Base-by-base conservation (phyloP, 1,139 yeast species). In the Arxiozyma slooffiae region DNA sequence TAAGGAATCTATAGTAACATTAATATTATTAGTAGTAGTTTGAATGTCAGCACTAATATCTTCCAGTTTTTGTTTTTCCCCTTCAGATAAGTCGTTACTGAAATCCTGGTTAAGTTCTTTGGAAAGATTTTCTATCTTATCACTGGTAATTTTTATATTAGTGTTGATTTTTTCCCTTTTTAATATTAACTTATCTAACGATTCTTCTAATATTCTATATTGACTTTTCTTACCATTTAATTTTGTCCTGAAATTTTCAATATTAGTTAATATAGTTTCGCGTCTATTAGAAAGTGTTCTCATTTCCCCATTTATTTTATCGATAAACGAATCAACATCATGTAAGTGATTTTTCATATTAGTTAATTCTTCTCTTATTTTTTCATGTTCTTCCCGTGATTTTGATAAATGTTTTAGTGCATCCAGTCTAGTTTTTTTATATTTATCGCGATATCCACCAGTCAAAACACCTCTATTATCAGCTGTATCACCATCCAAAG, bases 401-500 rank as follows among this genome's bases (percentile, higher is more conserved):
- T 69, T 73, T 18, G 77, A 71, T 55, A 83, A 76, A 22, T 70
- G 64, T 51, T 79, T 79, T 59, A 87, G 73, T 2, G 85, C 81
- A 58, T 87, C 95, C 46, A 90, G 68, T 56, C 94, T 74, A 0
- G 90, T 83, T 72, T 57, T 79, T 48, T 63, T 63, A 48, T 59
- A 59, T 55, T 75, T 77, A 61, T 88, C 95, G 58, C 86, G 77
- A 62, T 78, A 89, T 48, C 98, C 98, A 68, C 98, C 98, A 18
- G 89, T 82, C 50, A 92, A 69, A 1, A 84, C 85, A 66, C 98
- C 98, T 56, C 75, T 80, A 48, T 78, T 79, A 59, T 88, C 95
- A 44, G 88, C 88, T 57, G 87, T 75, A 64, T 92, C 97, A 57
- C 98, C 98, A 67, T 87, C 95, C 37, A 92, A 71, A 0, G 98